Percentiles rank a stretch among this genome's conserved stretches.
These are phyloP conservation scores for Fusarium napiforme DNA, from an alignment of 2,329 filamentous ascomycete genomes.

Conservation along the genomic window DNA sequence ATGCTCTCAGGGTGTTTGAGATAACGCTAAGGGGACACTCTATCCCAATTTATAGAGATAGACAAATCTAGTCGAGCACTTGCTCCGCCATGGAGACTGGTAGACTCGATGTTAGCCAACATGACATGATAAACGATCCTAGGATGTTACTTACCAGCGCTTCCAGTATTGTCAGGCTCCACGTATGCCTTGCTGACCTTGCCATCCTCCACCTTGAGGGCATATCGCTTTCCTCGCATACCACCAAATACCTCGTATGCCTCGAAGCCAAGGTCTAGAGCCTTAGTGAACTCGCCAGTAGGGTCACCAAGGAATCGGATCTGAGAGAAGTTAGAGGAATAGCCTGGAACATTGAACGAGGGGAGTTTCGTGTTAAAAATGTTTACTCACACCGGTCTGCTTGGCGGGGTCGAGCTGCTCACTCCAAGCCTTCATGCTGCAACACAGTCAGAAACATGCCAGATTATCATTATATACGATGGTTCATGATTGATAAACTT, in stretches of 20 bases:
- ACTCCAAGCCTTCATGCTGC: constrained; percentile 90
- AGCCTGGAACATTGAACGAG: not conserved
- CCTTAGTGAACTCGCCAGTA: constrained; percentile 80
- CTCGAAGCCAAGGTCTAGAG: constrained; percentile 86
- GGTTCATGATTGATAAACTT: constrained; percentile 52
- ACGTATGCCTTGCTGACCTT: constrained; percentile 84
- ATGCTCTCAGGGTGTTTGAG: not conserved
- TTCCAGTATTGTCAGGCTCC: constrained; percentile 89
- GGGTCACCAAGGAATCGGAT: constrained; percentile 92
- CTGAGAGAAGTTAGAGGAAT: constrained; percentile 55
- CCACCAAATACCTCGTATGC: constrained; percentile 80
- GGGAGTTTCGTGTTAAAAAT: not conserved
- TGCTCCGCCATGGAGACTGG: constrained; percentile 42
- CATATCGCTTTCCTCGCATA: constrained; percentile 87
- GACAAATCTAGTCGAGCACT: constrained; percentile 28
- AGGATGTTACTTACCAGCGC: constrained; percentile 71
- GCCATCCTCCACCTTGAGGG: constrained; percentile 83
- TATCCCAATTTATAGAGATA: not conserved
- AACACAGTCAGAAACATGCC: constrained; percentile 11
- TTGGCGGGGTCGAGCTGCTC: constrained; percentile 79
- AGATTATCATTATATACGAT: not conserved
- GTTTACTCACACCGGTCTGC: constrained; percentile 75
- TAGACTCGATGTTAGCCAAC: not conserved
- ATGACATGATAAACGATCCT: not conserved
- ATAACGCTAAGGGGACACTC: not conserved